Conservation (phyloP, 371 early-diverging fungal species). For the Batkoa obscura region DNA sequence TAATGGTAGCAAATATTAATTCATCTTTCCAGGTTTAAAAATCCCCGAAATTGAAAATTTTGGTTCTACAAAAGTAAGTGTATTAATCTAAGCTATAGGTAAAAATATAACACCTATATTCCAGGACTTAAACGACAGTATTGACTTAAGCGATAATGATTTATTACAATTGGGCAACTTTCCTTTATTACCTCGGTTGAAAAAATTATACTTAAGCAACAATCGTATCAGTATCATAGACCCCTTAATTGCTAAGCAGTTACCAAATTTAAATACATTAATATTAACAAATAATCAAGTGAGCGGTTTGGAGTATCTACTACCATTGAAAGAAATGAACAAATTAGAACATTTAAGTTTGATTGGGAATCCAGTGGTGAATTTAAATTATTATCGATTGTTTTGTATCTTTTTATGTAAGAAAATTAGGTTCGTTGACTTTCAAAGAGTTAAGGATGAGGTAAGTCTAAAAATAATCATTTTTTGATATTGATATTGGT, state of each 20-base stretch:
- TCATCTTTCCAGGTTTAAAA: conserved; percentile 37
- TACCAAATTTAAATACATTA: conserved; percentile 61
- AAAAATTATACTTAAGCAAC: conserved; percentile 51
- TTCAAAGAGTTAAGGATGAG: conserved; percentile 40
- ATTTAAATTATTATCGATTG: conserved; percentile 54
- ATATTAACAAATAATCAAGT: conserved; percentile 74
- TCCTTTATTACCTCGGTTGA: conserved; percentile 64
- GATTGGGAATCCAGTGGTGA: conserved; percentile 74
- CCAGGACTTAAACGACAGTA: conserved; percentile 74
- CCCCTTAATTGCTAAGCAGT: conserved; percentile 23
- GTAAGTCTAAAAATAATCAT: no score
- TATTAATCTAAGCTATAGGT: background rate
- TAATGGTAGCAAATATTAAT: no score
- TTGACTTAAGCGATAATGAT: conserved; percentile 87
- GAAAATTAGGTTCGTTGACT: conserved; percentile 64
- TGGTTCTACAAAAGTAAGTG: conserved; percentile 74
- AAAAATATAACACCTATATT: background rate
- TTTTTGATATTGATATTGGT: no score
- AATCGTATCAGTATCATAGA: conserved; percentile 74
- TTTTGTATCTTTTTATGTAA: conserved; percentile 66
- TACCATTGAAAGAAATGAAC: conserved; percentile 31
- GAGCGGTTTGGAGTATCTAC: conserved; percentile 63
- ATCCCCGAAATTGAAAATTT: conserved; percentile 86
- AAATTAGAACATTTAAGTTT: conserved; percentile 44
- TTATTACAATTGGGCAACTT: conserved; percentile 69